Base-by-base conservation (phyloP, 2,329 filamentous ascomycete genomes). In the Cercospora zeina region DNA sequence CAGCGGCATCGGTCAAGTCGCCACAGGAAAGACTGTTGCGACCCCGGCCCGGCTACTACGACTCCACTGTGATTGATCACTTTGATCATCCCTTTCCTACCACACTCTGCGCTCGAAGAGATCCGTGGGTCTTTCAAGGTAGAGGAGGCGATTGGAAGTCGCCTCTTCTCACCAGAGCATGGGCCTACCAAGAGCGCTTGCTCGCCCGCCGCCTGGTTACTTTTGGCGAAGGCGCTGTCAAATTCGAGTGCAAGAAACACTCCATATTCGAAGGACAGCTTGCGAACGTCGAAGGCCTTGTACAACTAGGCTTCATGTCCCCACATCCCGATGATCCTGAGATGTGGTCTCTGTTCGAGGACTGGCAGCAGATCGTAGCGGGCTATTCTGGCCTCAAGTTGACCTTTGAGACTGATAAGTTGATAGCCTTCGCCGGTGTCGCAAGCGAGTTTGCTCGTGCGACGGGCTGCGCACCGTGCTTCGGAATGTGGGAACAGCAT, bases 341-440 rank as follows among this genome's bases (percentile, higher is more conserved):
- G 42, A 49, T 49, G 42, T 49, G 19, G 42, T 49, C 42, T 5
- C 42, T 49, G 13, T 49, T 49, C 24, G 42, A 49, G 21, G 42
- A 49, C 42, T 49, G 42, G 42, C 42, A 49, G 42, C 42, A 49
- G 42, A 49, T 49, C 21, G 42, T 54, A n/a, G 31, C 11, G 2
- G 51, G 30, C 36, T 54, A 54, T 27, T 36, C 27, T 4, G 36
- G 51, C 16, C 31, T 33, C 31, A 54, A 54, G 27, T 10, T 21
- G 11, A 34, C 51, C 9, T 54, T 36, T 33, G 51, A 34, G 7
- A 54, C 27, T n/a, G 51, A 54, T 27, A 54, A 54, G 34, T 19
- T 54, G 16, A 54, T 54, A 34, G 51, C 51, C 14, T 36, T 34
- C 19, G 51, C 51, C 10, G 51, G 51, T 9, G 27, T 54, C 33